These are phyloP conservation scores for Penicillium polonicum DNA, from an alignment of 2,329 filamentous ascomycete species.

Conservation along the genomic window DNA sequence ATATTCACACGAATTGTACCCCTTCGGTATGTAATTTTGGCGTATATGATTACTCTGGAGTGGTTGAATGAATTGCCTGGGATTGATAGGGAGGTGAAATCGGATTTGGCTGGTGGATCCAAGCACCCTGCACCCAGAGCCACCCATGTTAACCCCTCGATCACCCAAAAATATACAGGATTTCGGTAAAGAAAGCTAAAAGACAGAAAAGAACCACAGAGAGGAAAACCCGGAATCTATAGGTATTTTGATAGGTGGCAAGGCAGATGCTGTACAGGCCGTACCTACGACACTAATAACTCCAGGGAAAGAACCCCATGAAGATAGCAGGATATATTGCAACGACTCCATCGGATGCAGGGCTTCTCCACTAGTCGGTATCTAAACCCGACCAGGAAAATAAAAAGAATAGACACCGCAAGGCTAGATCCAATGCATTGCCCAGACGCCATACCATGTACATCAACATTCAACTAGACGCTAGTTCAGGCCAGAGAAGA, in stretches of 20 bases:
- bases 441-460: conserved; percentile 30
- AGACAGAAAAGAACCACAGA: too few species aligned
- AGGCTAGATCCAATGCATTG: conserved; percentile 25
- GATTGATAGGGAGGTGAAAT: conserved; percentile 2
- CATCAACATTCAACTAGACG: conserved; percentile 12
- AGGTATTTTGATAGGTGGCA: background rate
- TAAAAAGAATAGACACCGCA: conserved; percentile 5
- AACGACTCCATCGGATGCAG: background rate
- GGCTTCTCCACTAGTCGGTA: background rate
- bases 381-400: conserved; percentile 14
- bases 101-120: conserved; percentile 12
- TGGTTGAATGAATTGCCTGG: background rate
- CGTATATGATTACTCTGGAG: background rate
- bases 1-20: background rate
- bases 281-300: conserved; percentile 1
- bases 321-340: conserved; percentile 15
- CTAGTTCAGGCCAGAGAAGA: conserved; percentile 10
- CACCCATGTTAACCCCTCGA: background rate
- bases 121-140: background rate
- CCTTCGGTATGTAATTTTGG: background rate
- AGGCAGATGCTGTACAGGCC: background rate
- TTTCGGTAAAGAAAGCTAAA: too few species aligned
- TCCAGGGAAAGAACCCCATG: background rate
- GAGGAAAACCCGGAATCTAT: background rate
- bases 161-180: background rate